Conservation (phyloP, 768 basidiomycete genomes). For the Suillus hirtellus region DNA sequence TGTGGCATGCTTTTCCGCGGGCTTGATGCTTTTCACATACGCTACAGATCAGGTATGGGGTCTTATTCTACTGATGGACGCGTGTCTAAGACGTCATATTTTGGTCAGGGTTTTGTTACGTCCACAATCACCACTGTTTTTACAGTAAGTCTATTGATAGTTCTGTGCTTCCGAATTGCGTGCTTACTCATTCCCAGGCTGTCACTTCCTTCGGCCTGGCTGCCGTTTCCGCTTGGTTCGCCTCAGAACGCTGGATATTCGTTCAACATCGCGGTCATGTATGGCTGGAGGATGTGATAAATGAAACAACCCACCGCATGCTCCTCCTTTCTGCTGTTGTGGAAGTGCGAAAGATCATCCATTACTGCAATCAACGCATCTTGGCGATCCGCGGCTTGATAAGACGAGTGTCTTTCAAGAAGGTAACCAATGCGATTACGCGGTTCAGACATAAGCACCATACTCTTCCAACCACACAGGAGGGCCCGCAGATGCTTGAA, state of each 20-base stretch:
- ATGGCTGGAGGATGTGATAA: constrained; percentile 51
- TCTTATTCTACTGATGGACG: constrained; percentile 17
- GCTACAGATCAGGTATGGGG: constrained; percentile 63
- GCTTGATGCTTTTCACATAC: constrained; percentile 76
- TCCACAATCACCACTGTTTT: constrained; percentile 76
- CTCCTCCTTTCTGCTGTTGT: constrained; percentile 27
- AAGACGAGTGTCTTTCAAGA: constrained; percentile 21
- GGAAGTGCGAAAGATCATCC: constrained; percentile 8
- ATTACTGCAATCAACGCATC: constrained; percentile 27
- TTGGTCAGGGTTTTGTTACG: constrained; percentile 54
- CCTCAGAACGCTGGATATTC: constrained; percentile 51
- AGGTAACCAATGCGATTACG: not conserved
- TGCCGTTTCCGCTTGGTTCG: constrained; percentile 56
- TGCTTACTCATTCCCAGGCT: constrained; percentile 24
- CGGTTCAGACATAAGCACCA: constrained; percentile 2
- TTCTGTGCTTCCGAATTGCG: not conserved
- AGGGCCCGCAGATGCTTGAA: not conserved
- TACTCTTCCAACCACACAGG: constrained; percentile 3
- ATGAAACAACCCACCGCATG: constrained; percentile 28
- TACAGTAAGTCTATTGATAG: constrained; percentile 39
- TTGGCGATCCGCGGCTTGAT: constrained; percentile 22
- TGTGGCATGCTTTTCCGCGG: constrained; percentile 80
- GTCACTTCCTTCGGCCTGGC: constrained; percentile 45
- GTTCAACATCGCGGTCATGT: constrained; percentile 48
- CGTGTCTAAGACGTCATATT: constrained; percentile 10